Base-by-base conservation (phyloP, 2,329 filamentous ascomycete genomes). In the Ciborinia camelliae region DNA sequence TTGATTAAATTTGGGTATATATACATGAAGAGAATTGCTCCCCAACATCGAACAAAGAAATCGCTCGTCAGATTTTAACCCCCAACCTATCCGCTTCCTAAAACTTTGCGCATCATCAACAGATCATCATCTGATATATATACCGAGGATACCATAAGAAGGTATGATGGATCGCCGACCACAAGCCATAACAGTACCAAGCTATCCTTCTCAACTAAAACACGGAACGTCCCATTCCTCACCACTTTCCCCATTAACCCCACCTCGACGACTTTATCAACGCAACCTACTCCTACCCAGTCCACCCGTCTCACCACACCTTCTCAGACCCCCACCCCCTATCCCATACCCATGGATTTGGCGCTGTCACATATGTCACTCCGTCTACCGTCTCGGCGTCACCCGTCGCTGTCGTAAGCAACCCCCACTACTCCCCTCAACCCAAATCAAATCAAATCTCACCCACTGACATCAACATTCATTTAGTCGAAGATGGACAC, bases 361-460 rank as follows among this genome's bases (percentile, higher is more conserved):
- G 75, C 72, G 73, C 20, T 77, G 76, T 62, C 75, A 75, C 61
- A 65, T 66, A 15, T 77, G 76, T 55, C 65, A 65, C 5, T 73
- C 62, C 0, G 62, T 73, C 12, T 77, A 76, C 63, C 68, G 66
- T 9, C 71, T 77, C 14, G 71, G 71, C 8, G 74, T 72, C 61
- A 77, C 75, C 5, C 73, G 75, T 2, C 74, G 75, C 9, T 77
- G 75, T 39, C 71, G 61, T 63, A 63, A 63, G 61, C 20, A 39
- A 2, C 48, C 7, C 39, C 15, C 39, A 26, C 12, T 20, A 10
- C 12, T 12, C 18, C 14, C 37, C n/a, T 41, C n/a, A n/a, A n/a
- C n/a, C n/a, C n/a, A n/a, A 37, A 39, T 2, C 39, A 59, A 3
- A 8, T 8, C 20, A 32, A 32, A 51, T 9, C 18, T 12, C 20